Conservation (phyloP, 495 filamentous ascomycete species). For the Aspergillus wentii region DNA sequence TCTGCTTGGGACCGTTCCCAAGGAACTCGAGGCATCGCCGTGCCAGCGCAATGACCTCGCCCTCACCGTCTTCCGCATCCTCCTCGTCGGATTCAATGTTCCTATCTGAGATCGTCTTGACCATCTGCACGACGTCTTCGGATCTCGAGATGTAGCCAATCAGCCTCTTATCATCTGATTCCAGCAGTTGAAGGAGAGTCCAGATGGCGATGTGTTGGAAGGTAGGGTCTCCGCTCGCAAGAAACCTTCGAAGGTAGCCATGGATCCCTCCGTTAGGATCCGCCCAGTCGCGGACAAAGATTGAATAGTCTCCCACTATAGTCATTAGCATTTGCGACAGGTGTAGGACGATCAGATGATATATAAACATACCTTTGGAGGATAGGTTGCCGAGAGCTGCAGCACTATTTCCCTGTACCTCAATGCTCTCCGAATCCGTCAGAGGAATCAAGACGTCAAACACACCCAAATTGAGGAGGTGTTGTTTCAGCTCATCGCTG, state of each 20-base stretch:
- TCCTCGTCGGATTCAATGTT: constrained; percentile 89
- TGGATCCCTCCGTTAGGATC: constrained; percentile 92
- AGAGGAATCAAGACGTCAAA: constrained; percentile 96
- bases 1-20: constrained; percentile 54
- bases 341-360: background rate
- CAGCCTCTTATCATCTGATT: constrained; percentile 85
- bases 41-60: constrained; percentile 89
- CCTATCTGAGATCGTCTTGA: constrained; percentile 82
- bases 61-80: constrained; percentile 84
- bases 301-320: constrained; percentile 89
- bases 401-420: constrained; percentile 97
- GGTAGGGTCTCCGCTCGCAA: constrained; percentile 89
- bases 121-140: constrained; percentile 84
- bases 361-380: constrained; percentile 72
- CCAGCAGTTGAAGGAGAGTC: constrained; percentile 91
- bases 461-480: constrained; percentile 87
- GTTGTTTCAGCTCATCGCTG: constrained; percentile 90
- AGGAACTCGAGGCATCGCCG: constrained; percentile 84
- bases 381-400: constrained; percentile 93
- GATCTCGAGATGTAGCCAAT: constrained; percentile 81
- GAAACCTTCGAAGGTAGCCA: constrained; percentile 87
- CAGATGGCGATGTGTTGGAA: constrained; percentile 99
- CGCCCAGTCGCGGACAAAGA: constrained; percentile 90
- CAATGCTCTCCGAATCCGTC: constrained; percentile 90
- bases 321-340: constrained; percentile 12